Evolutionary conservation across 768 basidiomycete species (phyloP).

Genomic region (Sporobolomyces phaffii): DNA sequence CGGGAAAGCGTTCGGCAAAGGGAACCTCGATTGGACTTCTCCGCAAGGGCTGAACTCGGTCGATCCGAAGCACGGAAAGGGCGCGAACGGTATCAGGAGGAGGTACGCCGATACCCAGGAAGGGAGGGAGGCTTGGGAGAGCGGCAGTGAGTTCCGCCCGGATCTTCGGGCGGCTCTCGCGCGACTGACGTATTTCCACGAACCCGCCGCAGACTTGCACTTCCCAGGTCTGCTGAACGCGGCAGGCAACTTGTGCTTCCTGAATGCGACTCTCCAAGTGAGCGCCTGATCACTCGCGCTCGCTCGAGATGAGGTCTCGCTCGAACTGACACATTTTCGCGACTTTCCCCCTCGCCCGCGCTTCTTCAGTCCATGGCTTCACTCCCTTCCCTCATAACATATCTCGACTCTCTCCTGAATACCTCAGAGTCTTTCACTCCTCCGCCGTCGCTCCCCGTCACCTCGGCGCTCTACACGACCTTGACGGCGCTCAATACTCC

Average conservation of each 20-base stretch:
- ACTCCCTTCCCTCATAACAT: slow-evolving; percentile 68
- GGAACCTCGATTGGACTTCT: background rate
- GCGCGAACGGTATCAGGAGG: slow-evolving; percentile 5
- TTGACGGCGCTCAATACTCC: slow-evolving; percentile 47
- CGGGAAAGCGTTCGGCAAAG: slow-evolving; percentile 3
- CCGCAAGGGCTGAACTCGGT: background rate
- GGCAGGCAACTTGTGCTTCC: slow-evolving; percentile 93
- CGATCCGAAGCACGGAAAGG: background rate
- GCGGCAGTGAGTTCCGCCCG: background rate
- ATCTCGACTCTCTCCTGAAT: slow-evolving; percentile 54
- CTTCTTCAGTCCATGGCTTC: slow-evolving; percentile 73
- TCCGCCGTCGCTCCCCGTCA: background rate
- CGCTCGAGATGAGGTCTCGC: no score
- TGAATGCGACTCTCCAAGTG: slow-evolving; percentile 90
- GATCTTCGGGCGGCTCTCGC: no score
- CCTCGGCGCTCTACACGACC: slow-evolving; percentile 19
- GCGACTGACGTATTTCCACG: no score
- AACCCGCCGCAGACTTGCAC: slow-evolving; percentile 17
- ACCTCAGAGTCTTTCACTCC: slow-evolving; percentile 6
- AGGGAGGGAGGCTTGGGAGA: slow-evolving; percentile 11
- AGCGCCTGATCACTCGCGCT: no score
- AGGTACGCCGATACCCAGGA: slow-evolving; percentile 8
- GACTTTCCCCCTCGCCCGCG: no score
- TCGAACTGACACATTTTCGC: no score
- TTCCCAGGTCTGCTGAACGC: slow-evolving; percentile 93